Evolutionary conservation across 192 early-diverging fungal species (phyloP).

Genomic region (Coemansia sp.): DNA sequence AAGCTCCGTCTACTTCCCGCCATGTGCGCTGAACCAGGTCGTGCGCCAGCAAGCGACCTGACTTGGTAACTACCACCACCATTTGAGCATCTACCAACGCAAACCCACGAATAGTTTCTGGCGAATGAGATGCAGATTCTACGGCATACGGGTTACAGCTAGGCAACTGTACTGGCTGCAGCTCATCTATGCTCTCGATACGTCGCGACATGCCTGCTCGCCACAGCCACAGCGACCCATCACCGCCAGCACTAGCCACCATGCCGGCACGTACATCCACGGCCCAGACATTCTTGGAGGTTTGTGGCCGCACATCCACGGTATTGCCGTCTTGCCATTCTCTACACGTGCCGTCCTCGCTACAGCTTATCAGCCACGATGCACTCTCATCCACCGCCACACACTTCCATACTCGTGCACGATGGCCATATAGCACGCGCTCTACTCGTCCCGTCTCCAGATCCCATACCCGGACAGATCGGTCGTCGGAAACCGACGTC

Average conservation of each 20-base stretch:
- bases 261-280: conserved; percentile 60
- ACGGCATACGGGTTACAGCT: too few relatives aligned
- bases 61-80: background rate
- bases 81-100: background rate
- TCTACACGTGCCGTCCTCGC: conserved; percentile 47
- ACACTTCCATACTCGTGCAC: conserved; percentile 78
- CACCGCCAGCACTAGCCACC: conserved; percentile 77
- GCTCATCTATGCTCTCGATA: conserved; percentile 3
- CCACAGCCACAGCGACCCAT: conserved; percentile 78
- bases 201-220: background rate
- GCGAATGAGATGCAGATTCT: too few relatives aligned
- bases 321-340: background rate
- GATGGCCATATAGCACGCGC: conserved; percentile 61
- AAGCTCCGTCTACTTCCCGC: background rate
- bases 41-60: background rate
- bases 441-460: background rate
- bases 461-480: conserved; percentile 75
- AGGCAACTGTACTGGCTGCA: background rate
- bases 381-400: conserved; percentile 46
- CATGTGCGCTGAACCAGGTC: background rate
- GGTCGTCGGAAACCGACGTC: conserved; percentile 78
- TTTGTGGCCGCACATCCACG: conserved; percentile 49
- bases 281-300: conserved; percentile 79
- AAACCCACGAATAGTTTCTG: background rate
- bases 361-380: conserved; percentile 60